phyloP scores from a whole-genome alignment of 2,329 filamentous ascomycete species.

The Magnaporthales sp. region DNA sequence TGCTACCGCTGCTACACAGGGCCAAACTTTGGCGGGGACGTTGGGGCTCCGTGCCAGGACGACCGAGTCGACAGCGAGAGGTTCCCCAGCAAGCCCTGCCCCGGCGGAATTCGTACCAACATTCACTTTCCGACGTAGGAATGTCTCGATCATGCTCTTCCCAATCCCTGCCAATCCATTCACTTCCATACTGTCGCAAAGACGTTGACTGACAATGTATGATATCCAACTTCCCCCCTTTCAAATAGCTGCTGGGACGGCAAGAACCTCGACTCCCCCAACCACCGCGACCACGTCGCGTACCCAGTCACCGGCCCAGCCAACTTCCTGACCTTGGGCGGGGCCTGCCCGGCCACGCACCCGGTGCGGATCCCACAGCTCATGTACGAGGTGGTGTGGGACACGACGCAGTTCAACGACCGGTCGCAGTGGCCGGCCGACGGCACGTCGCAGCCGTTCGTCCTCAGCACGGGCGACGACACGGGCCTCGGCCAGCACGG shows the following conservation, averaged over 20 bases:
- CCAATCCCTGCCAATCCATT: conserved; percentile 35
- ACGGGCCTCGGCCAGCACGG: conserved; percentile 32
- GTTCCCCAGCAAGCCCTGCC: conserved; percentile 28
- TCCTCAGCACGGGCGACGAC: conserved; percentile 25
- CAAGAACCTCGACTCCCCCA: conserved; percentile 35
- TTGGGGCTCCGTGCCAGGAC: conserved; percentile 32
- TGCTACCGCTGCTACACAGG: conserved; percentile 37
- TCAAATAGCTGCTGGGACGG: conserved; percentile 40
- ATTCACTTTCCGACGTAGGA: conserved; percentile 42
- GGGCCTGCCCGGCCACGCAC: conserved; percentile 26
- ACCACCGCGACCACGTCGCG: conserved; percentile 34
- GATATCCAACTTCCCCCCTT: conserved; percentile 18
- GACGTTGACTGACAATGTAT: conserved; percentile 47
- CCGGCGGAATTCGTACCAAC: conserved; percentile 35
- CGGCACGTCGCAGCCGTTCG: conserved; percentile 25
- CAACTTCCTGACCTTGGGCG: conserved; percentile 27
- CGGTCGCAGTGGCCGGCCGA: conserved; percentile 25
- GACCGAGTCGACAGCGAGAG: conserved; percentile 28
- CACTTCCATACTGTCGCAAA: conserved; percentile 39
- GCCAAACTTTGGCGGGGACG: conserved; percentile 35
- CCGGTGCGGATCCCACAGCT: conserved; percentile 35
- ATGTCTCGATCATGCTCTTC: no score
- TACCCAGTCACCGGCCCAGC: conserved; percentile 32
- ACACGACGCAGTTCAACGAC: conserved; percentile 30
- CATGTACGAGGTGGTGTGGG: conserved; percentile 39